Percentiles rank a stretch among this genome's conserved stretches.
Evolutionary conservation across 352 stramenopile species (phyloP).

Genomic region (Globisporangium orthogonon): DNA sequence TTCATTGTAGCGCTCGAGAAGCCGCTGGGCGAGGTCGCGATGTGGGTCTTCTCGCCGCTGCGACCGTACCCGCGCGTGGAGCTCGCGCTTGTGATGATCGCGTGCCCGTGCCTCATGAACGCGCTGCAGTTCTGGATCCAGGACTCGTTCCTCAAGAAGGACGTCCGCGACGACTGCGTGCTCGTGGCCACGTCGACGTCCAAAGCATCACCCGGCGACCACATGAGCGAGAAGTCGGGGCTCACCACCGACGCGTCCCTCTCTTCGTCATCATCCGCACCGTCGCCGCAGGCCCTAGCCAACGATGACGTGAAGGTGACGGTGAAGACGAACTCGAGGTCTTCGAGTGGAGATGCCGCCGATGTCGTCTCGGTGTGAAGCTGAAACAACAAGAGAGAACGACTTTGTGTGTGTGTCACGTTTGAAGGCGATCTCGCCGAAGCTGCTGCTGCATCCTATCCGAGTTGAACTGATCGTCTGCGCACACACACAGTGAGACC

Average conservation of each 20-base stretch:
- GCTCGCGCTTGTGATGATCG: slow-evolving; percentile 83
- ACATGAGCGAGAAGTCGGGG: slow-evolving; percentile 13
- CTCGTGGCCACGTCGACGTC: slow-evolving; percentile 23
- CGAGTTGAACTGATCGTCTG: too few relatives aligned
- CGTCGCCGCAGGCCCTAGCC: background rate
- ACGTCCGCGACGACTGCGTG: slow-evolving; percentile 53
- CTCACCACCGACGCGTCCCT: slow-evolving; percentile 11
- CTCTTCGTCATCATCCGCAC: slow-evolving; percentile 2
- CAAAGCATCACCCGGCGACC: slow-evolving; percentile 13
- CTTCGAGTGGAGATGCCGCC: too few relatives aligned
- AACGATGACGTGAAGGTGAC: background rate
- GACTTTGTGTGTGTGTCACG: too few relatives aligned
- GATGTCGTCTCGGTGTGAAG: background rate
- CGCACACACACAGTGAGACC: too few relatives aligned
- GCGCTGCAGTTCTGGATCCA: slow-evolving; percentile 87
- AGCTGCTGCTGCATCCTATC: too few relatives aligned
- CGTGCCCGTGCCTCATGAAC: slow-evolving; percentile 86
- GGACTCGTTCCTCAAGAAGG: slow-evolving; percentile 88
- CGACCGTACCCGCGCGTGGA: slow-evolving; percentile 61
- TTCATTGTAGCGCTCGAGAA: slow-evolving; percentile 68
- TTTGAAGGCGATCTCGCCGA: too few relatives aligned
- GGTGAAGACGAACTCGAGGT: background rate
- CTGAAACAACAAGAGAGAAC: background rate
- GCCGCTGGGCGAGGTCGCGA: slow-evolving; percentile 48
- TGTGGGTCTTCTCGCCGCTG: slow-evolving; percentile 67